Evolutionary conservation across 225 moss, liverwort and hornwort species (phyloP), one percentile per base, ranked within the genome.

Genomic region (Climacium dendroides): DNA sequence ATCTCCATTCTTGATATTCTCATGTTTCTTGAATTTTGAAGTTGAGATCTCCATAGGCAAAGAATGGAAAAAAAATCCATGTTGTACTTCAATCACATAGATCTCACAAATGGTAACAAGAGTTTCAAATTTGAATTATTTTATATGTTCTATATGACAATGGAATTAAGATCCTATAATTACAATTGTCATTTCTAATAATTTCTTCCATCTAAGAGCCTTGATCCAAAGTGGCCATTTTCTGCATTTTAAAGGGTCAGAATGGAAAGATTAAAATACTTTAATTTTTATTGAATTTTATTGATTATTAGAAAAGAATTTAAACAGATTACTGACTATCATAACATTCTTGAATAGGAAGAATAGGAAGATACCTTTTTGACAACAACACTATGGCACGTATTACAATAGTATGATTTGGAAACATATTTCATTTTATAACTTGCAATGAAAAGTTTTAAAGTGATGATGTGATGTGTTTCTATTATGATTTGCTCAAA

Each of bases 201-300:
- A 35, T 35, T 35, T 19, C 9, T 35, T 64, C 5, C 5, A 10
- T 64, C 35, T 1, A 65, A 35, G 19, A 65, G 35, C 65, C 65
- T 65, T 35, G 10, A 64, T 64, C 35, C 35, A 19, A 64, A 63
- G 20, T 66, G 19, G 3, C 6, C 11, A n/a, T 20, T 66, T 64
- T 32, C 2, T n/a, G 1, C 0, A 0, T 20, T 66, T n/a, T 11
- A 4, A 6, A 4, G 6, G 66, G 2, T 5, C 19, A n/a, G 11
- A 20, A 11, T 66, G 11, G 11, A n/a, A 66, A 66, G 20, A 6
- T n/a, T 13, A 0, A 3, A 69, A 69, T 39, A 24, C 13, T 67
- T 39, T n/a, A 6, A 37, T n/a, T 67, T 37, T 67, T 37, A 6
- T 67, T 37, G 13, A 1, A 37, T 25, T 8, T 24, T 15, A 2